These are phyloP conservation scores for Neofusicoccum sp. DNA, from an alignment of 2,329 filamentous ascomycete species.

Conservation along the genomic window DNA sequence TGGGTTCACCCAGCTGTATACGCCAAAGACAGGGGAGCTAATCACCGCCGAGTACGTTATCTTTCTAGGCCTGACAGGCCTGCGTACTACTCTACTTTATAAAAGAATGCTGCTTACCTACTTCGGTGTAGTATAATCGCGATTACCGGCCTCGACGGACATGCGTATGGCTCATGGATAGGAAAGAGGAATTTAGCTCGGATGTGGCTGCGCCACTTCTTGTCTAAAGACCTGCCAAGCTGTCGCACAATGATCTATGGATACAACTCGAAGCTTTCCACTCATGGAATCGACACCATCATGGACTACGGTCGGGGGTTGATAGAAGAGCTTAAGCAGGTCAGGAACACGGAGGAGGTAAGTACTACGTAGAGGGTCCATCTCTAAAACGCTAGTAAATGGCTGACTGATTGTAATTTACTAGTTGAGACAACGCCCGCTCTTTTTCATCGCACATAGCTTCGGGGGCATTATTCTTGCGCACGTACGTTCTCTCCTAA, in stretches of 20 bases:
- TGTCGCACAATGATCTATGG: slow-evolving; percentile 40
- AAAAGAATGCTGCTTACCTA: too few species aligned
- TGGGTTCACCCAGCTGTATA: slow-evolving; percentile 31
- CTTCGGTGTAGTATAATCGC: too few species aligned
- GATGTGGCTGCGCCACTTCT: slow-evolving; percentile 38
- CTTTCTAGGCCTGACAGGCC: slow-evolving; percentile 1
- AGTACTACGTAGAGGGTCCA: not conserved
- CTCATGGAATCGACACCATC: slow-evolving; percentile 29
- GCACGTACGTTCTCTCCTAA: not conserved
- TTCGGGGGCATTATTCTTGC: not conserved
- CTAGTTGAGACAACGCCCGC: not conserved
- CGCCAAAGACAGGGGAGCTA: not conserved
- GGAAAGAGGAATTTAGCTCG: slow-evolving; percentile 23
- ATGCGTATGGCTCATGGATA: slow-evolving; percentile 38
- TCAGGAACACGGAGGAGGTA: not conserved
- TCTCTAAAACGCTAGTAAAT: not conserved
- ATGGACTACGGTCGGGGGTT: slow-evolving; percentile 23
- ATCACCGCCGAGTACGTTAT: slow-evolving; percentile 4
- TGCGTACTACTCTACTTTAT: too few species aligned
- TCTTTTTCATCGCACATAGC: not conserved
- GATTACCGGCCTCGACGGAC: slow-evolving; percentile 33
- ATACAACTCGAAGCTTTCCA: slow-evolving; percentile 38
- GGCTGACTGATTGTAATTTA: too few species aligned
- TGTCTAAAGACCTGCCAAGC: slow-evolving; percentile 25
- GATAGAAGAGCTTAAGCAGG: not conserved